These are phyloP conservation scores for Rosa rugosa DNA, from an alignment of 306 rosid species.

Conservation along the genomic window DNA sequence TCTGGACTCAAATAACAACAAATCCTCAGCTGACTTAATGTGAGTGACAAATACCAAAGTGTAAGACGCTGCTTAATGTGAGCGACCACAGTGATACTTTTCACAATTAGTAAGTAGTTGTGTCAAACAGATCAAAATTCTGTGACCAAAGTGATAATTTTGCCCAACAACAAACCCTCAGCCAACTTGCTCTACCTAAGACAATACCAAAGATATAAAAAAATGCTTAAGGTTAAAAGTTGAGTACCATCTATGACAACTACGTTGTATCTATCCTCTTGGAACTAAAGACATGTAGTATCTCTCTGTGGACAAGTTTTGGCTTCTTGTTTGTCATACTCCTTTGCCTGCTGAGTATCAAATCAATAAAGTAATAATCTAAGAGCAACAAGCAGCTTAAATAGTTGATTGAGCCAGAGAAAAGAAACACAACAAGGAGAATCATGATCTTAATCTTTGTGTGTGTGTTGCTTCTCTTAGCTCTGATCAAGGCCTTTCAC, in stretches of 20 bases:
- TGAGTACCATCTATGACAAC: background rate
- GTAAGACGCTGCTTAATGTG: no score
- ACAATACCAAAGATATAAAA: background rate
- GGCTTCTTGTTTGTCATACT: background rate
- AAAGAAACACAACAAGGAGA: background rate
- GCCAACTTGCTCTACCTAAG: background rate
- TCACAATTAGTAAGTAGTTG: no score
- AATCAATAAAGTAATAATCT: background rate
- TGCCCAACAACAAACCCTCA: background rate
- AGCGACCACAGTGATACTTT: no score
- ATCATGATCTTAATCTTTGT: background rate
- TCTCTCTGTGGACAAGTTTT: background rate
- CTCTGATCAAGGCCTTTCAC: conserved; percentile 13
- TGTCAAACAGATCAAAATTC: no score
- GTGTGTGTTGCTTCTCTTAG: conserved; percentile 2
- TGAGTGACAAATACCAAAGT: no score
- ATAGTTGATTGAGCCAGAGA: background rate
- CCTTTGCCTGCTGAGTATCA: background rate
- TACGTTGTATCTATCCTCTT: background rate
- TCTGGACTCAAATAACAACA: background rate
- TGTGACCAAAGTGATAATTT: no score
- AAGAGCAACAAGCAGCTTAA: background rate
- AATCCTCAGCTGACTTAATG: background rate
- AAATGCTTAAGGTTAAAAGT: background rate
- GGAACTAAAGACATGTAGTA: background rate